These are phyloP conservation scores for Aspergillus kassunensis DNA, from an alignment of 495 filamentous ascomycete genomes.

Conservation along the genomic window DNA sequence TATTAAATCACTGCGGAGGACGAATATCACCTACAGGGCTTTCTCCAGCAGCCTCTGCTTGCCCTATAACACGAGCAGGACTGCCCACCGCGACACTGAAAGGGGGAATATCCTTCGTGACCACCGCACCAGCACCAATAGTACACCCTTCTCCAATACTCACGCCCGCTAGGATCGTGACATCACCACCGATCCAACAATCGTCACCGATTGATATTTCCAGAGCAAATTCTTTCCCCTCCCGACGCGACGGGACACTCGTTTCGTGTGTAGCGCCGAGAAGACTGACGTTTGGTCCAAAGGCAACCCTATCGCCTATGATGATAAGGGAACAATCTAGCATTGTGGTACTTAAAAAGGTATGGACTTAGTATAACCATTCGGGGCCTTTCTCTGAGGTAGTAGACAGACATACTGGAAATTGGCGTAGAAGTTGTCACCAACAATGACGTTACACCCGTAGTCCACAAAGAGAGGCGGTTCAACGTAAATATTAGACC, in stretches of 20 bases:
- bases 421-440: slow-evolving; percentile 48
- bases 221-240: background rate
- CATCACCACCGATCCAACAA: slow-evolving; percentile 79
- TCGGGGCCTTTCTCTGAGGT: too few relatives aligned
- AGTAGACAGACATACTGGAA: slow-evolving; percentile 46
- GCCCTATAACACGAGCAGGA: slow-evolving; percentile 12
- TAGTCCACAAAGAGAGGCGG: slow-evolving; percentile 53
- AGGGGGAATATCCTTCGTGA: slow-evolving; percentile 43
- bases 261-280: slow-evolving; percentile 68
- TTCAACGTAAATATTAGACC: slow-evolving; percentile 44
- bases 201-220: slow-evolving; percentile 68
- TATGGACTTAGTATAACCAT: background rate
- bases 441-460: slow-evolving; percentile 51
- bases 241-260: slow-evolving; percentile 58
- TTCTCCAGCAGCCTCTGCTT: too few relatives aligned
- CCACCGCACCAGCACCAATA: slow-evolving; percentile 44
- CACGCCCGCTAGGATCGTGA: slow-evolving; percentile 66
- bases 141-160: slow-evolving; percentile 47
- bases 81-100: slow-evolving; percentile 37
- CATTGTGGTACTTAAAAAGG: slow-evolving; percentile 46
- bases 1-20: too few relatives aligned
- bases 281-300: slow-evolving; percentile 70
- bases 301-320: slow-evolving; percentile 69
- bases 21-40: too few relatives aligned
- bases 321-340: slow-evolving; percentile 70